These are phyloP conservation scores for Penicillium coffeae DNA, from an alignment of 495 filamentous ascomycete species.

Conservation along the genomic window DNA sequence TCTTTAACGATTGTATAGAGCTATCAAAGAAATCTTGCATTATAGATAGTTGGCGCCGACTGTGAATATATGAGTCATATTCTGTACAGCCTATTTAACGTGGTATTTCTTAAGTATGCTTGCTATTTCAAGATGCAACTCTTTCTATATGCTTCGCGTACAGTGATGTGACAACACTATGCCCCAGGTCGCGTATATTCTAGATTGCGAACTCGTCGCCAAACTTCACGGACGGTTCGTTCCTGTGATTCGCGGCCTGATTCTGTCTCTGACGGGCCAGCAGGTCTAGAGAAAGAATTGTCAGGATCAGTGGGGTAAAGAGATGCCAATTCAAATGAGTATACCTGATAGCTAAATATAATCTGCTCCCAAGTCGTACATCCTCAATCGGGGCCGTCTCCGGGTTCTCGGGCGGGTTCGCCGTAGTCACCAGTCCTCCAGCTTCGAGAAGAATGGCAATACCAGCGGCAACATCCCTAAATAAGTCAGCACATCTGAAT, in stretches of 20 bases:
- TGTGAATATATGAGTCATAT: conserved; percentile 13
- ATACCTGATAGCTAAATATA: conserved; percentile 63
- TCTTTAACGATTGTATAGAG: conserved; percentile 29
- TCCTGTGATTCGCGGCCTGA: conserved; percentile 61
- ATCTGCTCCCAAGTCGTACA: conserved; percentile 54
- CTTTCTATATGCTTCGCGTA: not conserved
- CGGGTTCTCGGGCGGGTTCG: conserved; percentile 56
- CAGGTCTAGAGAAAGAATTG: conserved; percentile 51
- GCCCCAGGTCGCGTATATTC: conserved; percentile 58
- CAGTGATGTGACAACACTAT: too few species aligned
- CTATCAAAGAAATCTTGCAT: conserved; percentile 21
- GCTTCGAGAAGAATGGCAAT: conserved; percentile 55
- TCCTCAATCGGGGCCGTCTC: conserved; percentile 53
- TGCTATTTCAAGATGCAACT: too few species aligned
- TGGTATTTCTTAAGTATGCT: too few species aligned
- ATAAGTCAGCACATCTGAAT: conserved; percentile 4
- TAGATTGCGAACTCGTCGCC: conserved; percentile 57
- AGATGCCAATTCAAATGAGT: too few species aligned
- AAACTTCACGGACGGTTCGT: conserved; percentile 63
- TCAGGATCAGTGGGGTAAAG: too few species aligned
- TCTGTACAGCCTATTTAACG: too few species aligned
- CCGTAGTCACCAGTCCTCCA: conserved; percentile 63
- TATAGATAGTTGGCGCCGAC: conserved; percentile 14
- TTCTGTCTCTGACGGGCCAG: conserved; percentile 55
- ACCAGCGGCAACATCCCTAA: conserved; percentile 53